phyloP scores from a whole-genome alignment of 1,284 basidiomycete genomes.

The Ganoderma resinaceum region DNA sequence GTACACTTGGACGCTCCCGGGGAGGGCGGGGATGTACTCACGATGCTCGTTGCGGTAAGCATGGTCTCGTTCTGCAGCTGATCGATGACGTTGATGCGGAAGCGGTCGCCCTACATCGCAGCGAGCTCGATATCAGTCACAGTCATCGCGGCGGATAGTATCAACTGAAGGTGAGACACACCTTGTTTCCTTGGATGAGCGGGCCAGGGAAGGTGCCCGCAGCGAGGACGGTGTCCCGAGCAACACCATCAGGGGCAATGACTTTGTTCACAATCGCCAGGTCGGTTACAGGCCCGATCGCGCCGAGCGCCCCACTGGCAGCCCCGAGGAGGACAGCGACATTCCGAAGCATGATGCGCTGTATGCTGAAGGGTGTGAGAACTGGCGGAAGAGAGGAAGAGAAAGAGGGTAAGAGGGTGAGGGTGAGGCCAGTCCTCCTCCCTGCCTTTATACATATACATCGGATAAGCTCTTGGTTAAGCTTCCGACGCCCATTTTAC shows the following conservation, averaged over 20 bases:
- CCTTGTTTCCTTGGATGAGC: constrained; percentile 33
- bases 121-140: background rate
- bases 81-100: constrained; percentile 44
- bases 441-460: background rate
- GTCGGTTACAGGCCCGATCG: constrained; percentile 26
- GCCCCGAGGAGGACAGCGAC: background rate
- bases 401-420: background rate
- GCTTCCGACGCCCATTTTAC: background rate
- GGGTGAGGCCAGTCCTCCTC: background rate
- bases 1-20: no score
- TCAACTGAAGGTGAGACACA: constrained; percentile 6
- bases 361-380: background rate
- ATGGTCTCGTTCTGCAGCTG: constrained; percentile 42
- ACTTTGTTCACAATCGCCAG: constrained; percentile 29
- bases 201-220: constrained; percentile 36
- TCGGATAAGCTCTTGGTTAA: background rate
- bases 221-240: constrained; percentile 30
- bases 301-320: background rate
- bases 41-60: constrained; percentile 42
- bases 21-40: constrained; percentile 28
- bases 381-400: background rate
- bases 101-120: constrained; percentile 29
- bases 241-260: constrained; percentile 32
- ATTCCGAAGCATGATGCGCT: background rate
- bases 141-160: background rate